Conservation (phyloP, 2,329 filamentous ascomycete genomes). For the Harringtonia aguacate region DNA sequence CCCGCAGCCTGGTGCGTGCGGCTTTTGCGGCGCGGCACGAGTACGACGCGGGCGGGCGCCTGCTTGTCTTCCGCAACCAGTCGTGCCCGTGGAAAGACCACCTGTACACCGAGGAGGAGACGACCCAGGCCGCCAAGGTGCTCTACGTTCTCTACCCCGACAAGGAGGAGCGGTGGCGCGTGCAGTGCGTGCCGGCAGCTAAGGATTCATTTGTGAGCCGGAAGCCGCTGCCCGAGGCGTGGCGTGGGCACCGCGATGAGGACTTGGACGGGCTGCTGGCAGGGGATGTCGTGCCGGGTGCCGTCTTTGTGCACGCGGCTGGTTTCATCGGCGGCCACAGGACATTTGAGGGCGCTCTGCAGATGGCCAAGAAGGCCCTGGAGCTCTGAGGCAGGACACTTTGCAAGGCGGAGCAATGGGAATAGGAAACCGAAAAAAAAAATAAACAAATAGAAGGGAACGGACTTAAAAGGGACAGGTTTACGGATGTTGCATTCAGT, state of each 20-base stretch:
- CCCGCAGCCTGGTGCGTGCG: slow-evolving; percentile 55
- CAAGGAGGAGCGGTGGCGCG: slow-evolving; percentile 76
- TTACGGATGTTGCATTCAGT: too few relatives aligned
- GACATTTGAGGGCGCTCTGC: slow-evolving; percentile 76
- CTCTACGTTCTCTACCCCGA: slow-evolving; percentile 77
- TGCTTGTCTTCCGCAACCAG: slow-evolving; percentile 68
- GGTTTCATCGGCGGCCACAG: slow-evolving; percentile 96
- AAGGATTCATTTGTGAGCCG: slow-evolving; percentile 85
- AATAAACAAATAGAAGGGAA: background rate
- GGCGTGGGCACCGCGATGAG: slow-evolving; percentile 83
- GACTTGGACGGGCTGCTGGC: slow-evolving; percentile 60
- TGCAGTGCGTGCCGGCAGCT: slow-evolving; percentile 80
- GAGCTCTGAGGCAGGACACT: slow-evolving; percentile 24
- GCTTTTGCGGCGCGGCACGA: slow-evolving; percentile 62
- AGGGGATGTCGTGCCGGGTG: slow-evolving; percentile 57
- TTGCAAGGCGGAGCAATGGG: background rate
- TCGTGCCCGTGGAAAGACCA: slow-evolving; percentile 95
- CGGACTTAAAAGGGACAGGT: background rate
- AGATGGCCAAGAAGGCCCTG: slow-evolving; percentile 73
- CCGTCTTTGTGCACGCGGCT: slow-evolving; percentile 86
- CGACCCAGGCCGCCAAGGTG: slow-evolving; percentile 68
- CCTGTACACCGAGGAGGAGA: slow-evolving; percentile 69
- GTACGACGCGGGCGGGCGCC: slow-evolving; percentile 51
- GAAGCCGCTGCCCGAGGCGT: slow-evolving; percentile 80
- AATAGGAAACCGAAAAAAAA: background rate